Conservation (phyloP, 768 basidiomycete species). For the Lentinula aciculospora region DNA sequence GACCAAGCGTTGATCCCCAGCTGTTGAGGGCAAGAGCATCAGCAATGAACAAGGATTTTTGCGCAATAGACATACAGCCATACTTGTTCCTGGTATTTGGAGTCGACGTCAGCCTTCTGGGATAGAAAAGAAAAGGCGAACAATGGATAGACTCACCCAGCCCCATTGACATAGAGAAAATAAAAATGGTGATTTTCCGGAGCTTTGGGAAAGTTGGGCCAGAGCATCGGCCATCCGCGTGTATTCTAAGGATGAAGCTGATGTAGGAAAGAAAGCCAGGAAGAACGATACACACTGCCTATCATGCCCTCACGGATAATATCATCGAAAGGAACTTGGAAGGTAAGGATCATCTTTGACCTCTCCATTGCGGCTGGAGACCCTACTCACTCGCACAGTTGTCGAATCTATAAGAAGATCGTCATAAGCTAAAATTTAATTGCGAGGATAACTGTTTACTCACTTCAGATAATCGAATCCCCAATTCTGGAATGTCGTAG, state of each 20-base stretch:
- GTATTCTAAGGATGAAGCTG: constrained; percentile 34
- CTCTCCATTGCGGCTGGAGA: neutral
- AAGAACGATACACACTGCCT: constrained; percentile 36
- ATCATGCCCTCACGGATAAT: constrained; percentile 51
- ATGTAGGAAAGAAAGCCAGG: neutral
- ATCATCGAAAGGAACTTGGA: constrained; percentile 49
- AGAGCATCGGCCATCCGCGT: constrained; percentile 61
- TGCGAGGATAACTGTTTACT: constrained; percentile 9
- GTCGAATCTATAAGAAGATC: constrained; percentile 27
- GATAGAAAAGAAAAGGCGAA: neutral
- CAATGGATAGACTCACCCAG: constrained; percentile 32
- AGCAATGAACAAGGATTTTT: neutral
- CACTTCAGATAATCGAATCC: constrained; percentile 67
- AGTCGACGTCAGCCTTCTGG: neutral
- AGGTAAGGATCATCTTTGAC: neutral
- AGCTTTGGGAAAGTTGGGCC: constrained; percentile 34
- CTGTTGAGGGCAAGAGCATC: constrained; percentile 9
- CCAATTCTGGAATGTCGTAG: constrained; percentile 54
- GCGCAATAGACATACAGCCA: constrained; percentile 32
- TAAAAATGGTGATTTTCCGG: constrained; percentile 43
- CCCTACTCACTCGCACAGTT: constrained; percentile 44
- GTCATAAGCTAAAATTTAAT: neutral
- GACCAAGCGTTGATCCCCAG: constrained; percentile 55
- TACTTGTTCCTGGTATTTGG: constrained; percentile 32
- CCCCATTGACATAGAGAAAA: constrained; percentile 66